Evolutionary conservation across 345 rosid genomes (phyloP), one percentile per base, ranked within the genome.

Genomic region (Citropsis articulata): DNA sequence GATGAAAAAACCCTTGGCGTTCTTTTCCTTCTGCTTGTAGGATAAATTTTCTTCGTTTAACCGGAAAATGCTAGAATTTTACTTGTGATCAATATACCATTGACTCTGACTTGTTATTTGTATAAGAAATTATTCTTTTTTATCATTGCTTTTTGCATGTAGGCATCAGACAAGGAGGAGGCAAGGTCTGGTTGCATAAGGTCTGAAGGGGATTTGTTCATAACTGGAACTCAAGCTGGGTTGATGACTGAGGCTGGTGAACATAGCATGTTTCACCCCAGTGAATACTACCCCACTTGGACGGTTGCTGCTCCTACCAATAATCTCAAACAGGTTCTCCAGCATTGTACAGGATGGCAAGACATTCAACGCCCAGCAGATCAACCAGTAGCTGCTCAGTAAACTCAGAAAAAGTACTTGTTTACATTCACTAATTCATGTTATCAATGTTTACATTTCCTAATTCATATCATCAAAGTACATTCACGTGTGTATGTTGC

Each of bases 191-290:
- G 98, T 48, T 79, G 75, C 85, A 85, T 94, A 83, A 88, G 73
- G 80, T 97, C 98, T 2, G 97, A 93, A 82, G 97, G 94, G 65
- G 98, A 97, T 86, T 66, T 90, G 61, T 90, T 93, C 79, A 68
- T 81, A 30, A 66, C 78, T 6, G 98, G 93, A 83, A 89, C 96
- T 57, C 88, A 93, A 80, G 66, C 91, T 6, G 94, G 95, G 69
- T 79, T 91, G 74, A 80, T 83, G 90, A 70, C 80, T 0, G 84
- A 69, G 21, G 73, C 12, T 7, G 79, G 42, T 50, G 87, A 79
- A 56, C 76, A 71, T 45, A 81, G 75, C 76, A 69, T 82, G 83
- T 92, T 96, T 83, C 90, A 89, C 82, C 98, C 98, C 4, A 85
- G 86, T 22, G 94, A 91, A 82, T 81, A 81, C 84, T 97, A 91